Conservation (phyloP, 2,329 filamentous ascomycete genomes). For the Penicillium sp. region DNA sequence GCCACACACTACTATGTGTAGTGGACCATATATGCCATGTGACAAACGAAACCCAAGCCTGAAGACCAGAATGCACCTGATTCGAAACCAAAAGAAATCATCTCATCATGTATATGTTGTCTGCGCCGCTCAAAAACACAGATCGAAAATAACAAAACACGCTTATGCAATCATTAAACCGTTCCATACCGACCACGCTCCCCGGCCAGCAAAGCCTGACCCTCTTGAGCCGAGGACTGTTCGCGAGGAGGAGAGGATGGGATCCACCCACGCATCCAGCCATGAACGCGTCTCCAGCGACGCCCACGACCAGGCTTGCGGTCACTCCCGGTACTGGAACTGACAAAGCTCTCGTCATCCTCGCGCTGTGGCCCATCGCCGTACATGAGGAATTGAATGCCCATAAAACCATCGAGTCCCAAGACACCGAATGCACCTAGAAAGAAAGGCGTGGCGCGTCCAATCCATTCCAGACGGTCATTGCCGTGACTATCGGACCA, state of each 20-base stretch:
- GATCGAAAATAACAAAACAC: neutral
- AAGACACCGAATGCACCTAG: conserved; percentile 67
- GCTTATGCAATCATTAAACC: conserved; percentile 22
- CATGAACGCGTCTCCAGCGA: conserved; percentile 59
- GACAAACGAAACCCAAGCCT: neutral
- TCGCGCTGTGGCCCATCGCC: conserved; percentile 44
- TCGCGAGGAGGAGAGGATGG: conserved; percentile 49
- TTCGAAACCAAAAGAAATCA: neutral
- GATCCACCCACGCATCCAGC: conserved; percentile 69
- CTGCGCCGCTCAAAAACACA: neutral
- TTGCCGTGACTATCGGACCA: conserved; percentile 62
- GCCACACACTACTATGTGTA: too few relatives aligned
- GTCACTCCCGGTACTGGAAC: conserved; percentile 40
- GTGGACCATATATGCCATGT: neutral
- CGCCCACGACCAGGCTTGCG: conserved; percentile 43
- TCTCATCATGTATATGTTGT: conserved; percentile 10
- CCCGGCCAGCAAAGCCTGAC: conserved; percentile 31
- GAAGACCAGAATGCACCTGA: neutral
- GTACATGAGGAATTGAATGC: conserved; percentile 64
- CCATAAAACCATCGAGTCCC: conserved; percentile 62
- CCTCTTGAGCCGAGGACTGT: conserved; percentile 23
- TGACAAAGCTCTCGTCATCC: conserved; percentile 14
- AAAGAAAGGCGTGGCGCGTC: conserved; percentile 63
- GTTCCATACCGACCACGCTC: conserved; percentile 36
- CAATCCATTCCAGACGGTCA: conserved; percentile 57